These are phyloP conservation scores for Pisolithus albus DNA, from an alignment of 768 basidiomycete species.

Conservation along the genomic window DNA sequence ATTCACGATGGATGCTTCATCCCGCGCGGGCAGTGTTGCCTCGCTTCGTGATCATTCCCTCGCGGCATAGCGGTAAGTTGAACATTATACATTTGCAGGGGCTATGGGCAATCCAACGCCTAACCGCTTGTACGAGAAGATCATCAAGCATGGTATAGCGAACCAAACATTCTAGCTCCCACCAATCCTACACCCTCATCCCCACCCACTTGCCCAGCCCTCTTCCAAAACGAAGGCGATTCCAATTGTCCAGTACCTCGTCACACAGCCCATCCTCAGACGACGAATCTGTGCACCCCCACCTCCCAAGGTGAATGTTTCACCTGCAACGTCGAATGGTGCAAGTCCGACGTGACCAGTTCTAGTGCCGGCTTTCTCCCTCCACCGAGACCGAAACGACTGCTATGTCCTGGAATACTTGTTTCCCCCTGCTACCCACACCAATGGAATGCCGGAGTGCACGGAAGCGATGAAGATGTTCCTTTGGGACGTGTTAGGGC, in stretches of 20 bases:
- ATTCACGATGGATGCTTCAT: slow-evolving; percentile 1
- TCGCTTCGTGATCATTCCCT: slow-evolving; percentile 31
- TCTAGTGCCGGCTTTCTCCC: slow-evolving; percentile 15
- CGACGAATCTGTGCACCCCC: slow-evolving; percentile 13
- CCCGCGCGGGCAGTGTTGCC: slow-evolving; percentile 28
- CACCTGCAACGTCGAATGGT: background rate
- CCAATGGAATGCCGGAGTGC: slow-evolving; percentile 58
- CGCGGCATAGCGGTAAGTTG: background rate
- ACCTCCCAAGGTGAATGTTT: slow-evolving; percentile 6
- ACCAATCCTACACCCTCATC: slow-evolving; percentile 14
- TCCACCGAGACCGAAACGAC: slow-evolving; percentile 14
- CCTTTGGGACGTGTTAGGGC: slow-evolving; percentile 78
- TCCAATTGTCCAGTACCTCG: slow-evolving; percentile 16
- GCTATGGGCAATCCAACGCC: slow-evolving; percentile 30
- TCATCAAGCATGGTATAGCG: slow-evolving; percentile 11
- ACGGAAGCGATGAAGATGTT: slow-evolving; percentile 75
- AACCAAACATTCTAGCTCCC: slow-evolving; percentile 19
- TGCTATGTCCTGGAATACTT: slow-evolving; percentile 13
- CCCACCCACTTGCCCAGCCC: slow-evolving; percentile 6
- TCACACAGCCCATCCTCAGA: slow-evolving; percentile 26
- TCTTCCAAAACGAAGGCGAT: slow-evolving; percentile 17
- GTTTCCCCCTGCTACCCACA: slow-evolving; percentile 23
- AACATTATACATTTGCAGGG: background rate
- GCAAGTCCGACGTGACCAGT: slow-evolving; percentile 10
- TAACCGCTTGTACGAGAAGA: slow-evolving; percentile 8